Evolutionary conservation across 2,329 filamentous ascomycete species (phyloP).

Genomic region (Penicillium sp.): DNA sequence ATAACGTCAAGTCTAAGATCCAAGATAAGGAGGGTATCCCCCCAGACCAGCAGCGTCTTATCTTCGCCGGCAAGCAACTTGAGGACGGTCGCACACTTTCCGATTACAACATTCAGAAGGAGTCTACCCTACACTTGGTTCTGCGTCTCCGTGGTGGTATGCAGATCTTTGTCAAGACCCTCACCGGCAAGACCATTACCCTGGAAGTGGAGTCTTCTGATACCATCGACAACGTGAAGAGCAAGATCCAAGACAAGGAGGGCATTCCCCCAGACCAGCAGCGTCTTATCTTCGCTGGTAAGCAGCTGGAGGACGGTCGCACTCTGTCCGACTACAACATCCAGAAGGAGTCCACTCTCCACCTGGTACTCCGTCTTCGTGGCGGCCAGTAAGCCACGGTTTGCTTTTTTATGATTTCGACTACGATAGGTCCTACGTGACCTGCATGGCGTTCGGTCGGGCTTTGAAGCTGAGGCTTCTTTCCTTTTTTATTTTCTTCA

Average conservation of each 20-base stretch:
- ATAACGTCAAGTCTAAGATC: conserved; percentile 94
- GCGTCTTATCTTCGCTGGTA: conserved; percentile 69
- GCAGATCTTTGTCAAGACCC: conserved; percentile 82
- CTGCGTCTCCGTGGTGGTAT: conserved; percentile 80
- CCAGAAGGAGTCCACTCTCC: conserved; percentile 64
- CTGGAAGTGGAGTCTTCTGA: conserved; percentile 68
- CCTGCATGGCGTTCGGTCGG: conserved; percentile 41
- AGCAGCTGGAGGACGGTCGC: conserved; percentile 59
- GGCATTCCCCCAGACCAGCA: conserved; percentile 71
- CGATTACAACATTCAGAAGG: conserved; percentile 98
- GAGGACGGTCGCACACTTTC: conserved; percentile 88
- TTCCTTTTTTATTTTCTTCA: conserved; percentile 5
- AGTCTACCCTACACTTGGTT: conserved; percentile 78
- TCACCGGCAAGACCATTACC: conserved; percentile 73
- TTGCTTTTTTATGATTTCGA: conserved; percentile 17
- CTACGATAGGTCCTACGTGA: conserved; percentile 29
- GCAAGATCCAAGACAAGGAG: conserved; percentile 80
- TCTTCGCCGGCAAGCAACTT: conserved; percentile 91
- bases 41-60: conserved; percentile 89
- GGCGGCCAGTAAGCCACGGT: conserved; percentile 42
- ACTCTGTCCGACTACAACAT: conserved; percentile 57
- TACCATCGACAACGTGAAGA: conserved; percentile 71
- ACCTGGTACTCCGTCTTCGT: conserved; percentile 55
- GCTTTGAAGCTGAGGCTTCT: conserved; percentile 30
- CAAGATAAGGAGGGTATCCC: conserved; percentile 81